Evolutionary conservation across 23 red algal species (phyloP).

Genomic region (Gracilaria domingensis): DNA sequence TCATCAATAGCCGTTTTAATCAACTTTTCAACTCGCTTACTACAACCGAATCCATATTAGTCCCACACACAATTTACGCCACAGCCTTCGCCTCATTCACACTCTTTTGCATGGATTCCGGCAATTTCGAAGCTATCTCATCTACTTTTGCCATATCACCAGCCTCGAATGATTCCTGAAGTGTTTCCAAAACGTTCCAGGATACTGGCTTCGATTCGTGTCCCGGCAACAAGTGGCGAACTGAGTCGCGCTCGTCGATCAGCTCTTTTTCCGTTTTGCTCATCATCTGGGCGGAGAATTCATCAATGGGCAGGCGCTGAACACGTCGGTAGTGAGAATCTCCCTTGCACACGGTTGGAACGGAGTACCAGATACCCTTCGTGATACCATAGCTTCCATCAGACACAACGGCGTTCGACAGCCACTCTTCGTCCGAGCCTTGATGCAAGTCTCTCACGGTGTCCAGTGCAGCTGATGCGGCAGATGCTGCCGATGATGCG

Average conservation of each 20-base stretch:
- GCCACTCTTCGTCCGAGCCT: conserved; percentile 89
- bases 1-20: conserved; percentile 8
- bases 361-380: conserved; percentile 92
- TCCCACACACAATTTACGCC: neutral
- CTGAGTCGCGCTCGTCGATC: conserved; percentile 93
- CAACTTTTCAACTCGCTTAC: neutral
- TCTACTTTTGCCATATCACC: conserved; percentile 46
- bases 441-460: conserved; percentile 86
- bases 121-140: conserved; percentile 57
- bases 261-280: conserved; percentile 89
- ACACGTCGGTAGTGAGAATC: conserved; percentile 84
- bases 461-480: conserved; percentile 89
- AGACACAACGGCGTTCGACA: conserved; percentile 78
- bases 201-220: conserved; percentile 47
- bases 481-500: conserved; percentile 92
- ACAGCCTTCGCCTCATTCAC: conserved; percentile 38
- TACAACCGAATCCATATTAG: neutral
- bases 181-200: conserved; percentile 67
- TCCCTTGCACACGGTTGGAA: conserved; percentile 88
- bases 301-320: conserved; percentile 88
- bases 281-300: conserved; percentile 95
- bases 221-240: conserved; percentile 89
- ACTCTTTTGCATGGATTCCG: conserved; percentile 50
- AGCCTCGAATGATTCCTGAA: conserved; percentile 44
- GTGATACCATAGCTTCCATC: conserved; percentile 90